These are phyloP conservation scores for Metschnikowia noctiluminum DNA, from an alignment of 805 yeast species.

Conservation along the genomic window DNA sequence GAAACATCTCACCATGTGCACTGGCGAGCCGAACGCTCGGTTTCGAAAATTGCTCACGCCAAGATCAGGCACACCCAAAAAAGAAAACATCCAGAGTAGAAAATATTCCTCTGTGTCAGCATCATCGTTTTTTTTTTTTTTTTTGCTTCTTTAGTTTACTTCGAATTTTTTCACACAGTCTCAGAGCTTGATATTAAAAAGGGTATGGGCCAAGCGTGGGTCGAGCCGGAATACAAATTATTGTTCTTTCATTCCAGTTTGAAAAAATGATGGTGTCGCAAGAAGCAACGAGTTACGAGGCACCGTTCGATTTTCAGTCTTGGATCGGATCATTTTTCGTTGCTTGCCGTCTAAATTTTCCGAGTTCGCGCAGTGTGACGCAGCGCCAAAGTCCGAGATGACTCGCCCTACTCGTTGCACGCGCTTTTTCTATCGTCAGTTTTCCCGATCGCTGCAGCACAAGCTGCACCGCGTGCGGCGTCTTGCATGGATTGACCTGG, in stretches of 20 bases:
- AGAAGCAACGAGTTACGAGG: too few relatives aligned
- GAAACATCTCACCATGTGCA: neutral
- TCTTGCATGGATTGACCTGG: constrained; percentile 3
- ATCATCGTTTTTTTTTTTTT: too few relatives aligned
- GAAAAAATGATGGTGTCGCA: too few relatives aligned
- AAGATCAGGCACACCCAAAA: neutral
- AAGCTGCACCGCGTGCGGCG: constrained; percentile 3
- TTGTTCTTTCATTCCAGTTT: too few relatives aligned
- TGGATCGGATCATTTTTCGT: neutral
- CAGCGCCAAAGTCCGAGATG: neutral
- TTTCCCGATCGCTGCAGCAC: constrained; percentile 1
- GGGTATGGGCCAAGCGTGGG: too few relatives aligned
- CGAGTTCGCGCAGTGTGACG: neutral
- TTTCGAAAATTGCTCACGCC: neutral
- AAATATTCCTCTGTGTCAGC: neutral
- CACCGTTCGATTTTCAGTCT: too few relatives aligned
- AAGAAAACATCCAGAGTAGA: neutral
- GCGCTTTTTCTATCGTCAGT: neutral
- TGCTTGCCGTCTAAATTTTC: neutral
- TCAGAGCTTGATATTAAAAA: too few relatives aligned
- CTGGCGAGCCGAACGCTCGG: neutral
- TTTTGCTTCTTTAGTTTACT: neutral
- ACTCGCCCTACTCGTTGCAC: neutral
- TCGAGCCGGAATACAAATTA: too few relatives aligned
- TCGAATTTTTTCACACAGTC: too few relatives aligned